Conservation (phyloP, 2,329 filamentous ascomycete species). For the Fonsecaea monophora region DNA sequence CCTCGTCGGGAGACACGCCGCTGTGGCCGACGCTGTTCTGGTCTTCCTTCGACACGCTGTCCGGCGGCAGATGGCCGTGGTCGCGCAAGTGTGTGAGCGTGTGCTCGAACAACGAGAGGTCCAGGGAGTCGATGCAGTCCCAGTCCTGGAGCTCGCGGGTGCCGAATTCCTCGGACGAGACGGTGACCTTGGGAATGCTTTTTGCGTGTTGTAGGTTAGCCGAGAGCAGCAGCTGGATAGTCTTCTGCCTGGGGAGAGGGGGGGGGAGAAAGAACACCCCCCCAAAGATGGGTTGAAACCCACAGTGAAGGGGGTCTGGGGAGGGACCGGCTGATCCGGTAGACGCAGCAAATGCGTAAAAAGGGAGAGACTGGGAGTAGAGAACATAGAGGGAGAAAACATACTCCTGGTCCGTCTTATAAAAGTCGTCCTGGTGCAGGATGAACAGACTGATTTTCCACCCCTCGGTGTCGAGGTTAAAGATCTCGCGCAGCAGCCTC, state of each 20-base stretch:
- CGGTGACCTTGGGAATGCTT: slow-evolving; percentile 55
- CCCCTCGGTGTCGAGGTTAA: slow-evolving; percentile 56
- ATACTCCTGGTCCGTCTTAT: slow-evolving; percentile 72
- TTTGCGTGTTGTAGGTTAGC: neutral
- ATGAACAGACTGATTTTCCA: slow-evolving; percentile 63
- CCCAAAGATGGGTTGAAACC: no score
- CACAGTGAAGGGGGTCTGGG: no score
- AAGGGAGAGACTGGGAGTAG: no score
- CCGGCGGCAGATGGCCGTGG: slow-evolving; percentile 63
- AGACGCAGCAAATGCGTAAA: neutral
- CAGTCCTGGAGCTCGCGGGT: slow-evolving; percentile 74
- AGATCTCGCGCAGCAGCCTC: slow-evolving; percentile 80
- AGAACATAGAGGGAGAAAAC: slow-evolving; percentile 39
- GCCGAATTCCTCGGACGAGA: slow-evolving; percentile 51
- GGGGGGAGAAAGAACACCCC: no score
- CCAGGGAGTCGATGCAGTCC: slow-evolving; percentile 84
- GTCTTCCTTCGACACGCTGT: slow-evolving; percentile 63
- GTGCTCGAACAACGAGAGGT: slow-evolving; percentile 70
- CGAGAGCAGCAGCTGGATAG: no score
- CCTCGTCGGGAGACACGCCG: slow-evolving; percentile 43
- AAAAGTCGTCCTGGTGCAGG: slow-evolving; percentile 96
- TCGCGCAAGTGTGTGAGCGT: slow-evolving; percentile 73
- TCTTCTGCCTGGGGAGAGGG: no score
- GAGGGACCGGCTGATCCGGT: no score
- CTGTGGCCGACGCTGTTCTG: slow-evolving; percentile 60